Evolutionary conservation across 495 filamentous ascomycete species (phyloP).

Genomic region (Aspergillus carlsbadensis): DNA sequence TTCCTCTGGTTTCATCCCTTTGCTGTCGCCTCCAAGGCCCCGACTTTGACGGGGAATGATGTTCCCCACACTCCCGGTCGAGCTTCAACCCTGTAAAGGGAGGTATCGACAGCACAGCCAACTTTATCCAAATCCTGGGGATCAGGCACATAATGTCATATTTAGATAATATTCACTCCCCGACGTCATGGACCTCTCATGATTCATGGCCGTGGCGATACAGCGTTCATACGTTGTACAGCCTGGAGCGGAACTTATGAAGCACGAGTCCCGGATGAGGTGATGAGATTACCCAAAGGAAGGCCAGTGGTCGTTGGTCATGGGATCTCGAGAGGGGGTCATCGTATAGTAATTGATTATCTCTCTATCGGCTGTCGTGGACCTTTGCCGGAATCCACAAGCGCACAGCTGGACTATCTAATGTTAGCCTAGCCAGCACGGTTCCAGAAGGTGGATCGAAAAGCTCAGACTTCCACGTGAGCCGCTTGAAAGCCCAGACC

Average conservation of each 20-base stretch:
- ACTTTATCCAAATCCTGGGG: too few relatives aligned
- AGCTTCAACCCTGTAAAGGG: too few relatives aligned
- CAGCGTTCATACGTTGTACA: not conserved
- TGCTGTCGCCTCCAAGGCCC: not conserved
- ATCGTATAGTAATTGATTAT: not conserved
- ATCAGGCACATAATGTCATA: too few relatives aligned
- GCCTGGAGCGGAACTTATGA: too few relatives aligned
- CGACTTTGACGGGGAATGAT: too few relatives aligned
- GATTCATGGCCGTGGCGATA: too few relatives aligned
- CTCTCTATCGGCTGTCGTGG: not conserved
- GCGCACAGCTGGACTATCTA: not conserved
- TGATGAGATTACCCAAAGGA: not conserved
- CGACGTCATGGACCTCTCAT: too few relatives aligned
- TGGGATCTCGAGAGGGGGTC: not conserved
- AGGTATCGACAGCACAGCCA: too few relatives aligned
- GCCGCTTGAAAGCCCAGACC: slow-evolving; percentile 6
- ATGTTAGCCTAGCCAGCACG: not conserved
- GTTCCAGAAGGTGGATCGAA: slow-evolving; percentile 10
- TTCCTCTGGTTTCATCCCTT: too few relatives aligned
- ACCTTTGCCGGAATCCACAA: not conserved
- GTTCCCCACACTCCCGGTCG: too few relatives aligned
- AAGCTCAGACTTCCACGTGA: slow-evolving; percentile 18
- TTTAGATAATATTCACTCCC: too few relatives aligned
- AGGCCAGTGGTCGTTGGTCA: not conserved
- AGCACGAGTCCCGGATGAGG: not conserved